Percentiles rank a stretch among this genome's conserved stretches.
These are phyloP conservation scores for Pleurostoma richardsiae DNA, from an alignment of 2,329 filamentous ascomycete genomes.

Conservation along the genomic window DNA sequence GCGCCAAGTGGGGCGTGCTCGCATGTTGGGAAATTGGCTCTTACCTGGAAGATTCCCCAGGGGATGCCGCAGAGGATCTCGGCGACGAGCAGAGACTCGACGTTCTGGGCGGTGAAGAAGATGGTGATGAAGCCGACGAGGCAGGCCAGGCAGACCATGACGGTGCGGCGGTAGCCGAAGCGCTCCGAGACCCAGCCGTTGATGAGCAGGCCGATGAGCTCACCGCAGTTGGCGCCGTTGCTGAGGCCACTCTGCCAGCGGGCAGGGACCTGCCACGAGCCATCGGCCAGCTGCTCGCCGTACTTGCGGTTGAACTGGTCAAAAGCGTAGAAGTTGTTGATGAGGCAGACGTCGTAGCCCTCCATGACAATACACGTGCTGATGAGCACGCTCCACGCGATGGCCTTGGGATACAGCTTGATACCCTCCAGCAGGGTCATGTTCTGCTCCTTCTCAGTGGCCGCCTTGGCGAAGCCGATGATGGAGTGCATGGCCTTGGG, in stretches of 20 bases:
- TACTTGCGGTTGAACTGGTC: conserved; percentile 20
- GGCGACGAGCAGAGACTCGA: conserved; percentile 52
- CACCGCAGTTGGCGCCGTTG: conserved; percentile 50
- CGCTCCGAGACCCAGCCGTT: conserved; percentile 62
- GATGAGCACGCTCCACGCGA: conserved; percentile 77
- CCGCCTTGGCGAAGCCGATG: conserved; percentile 40
- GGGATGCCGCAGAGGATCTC: conserved; percentile 61
- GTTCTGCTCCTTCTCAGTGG: conserved; percentile 57
- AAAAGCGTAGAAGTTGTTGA: conserved; percentile 66
- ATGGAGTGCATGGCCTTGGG: conserved; percentile 24
- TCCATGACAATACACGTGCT: conserved; percentile 93
- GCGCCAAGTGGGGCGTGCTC: no score
- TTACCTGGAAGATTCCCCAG: conserved; percentile 52
- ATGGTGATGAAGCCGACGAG: conserved; percentile 55
- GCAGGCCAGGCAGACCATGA: conserved; percentile 51
- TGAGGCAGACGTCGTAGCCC: conserved; percentile 76
- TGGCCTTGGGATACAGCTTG: conserved; percentile 79
- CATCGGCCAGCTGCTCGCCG: conserved; percentile 14
- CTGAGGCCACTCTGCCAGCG: conserved; percentile 29
- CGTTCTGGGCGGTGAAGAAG: conserved; percentile 60
- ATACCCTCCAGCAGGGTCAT: conserved; percentile 75
- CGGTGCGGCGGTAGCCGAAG: conserved; percentile 63
- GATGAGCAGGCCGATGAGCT: conserved; percentile 62
- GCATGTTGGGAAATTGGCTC: not conserved
- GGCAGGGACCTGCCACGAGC: conserved; percentile 22